Conservation (phyloP, 768 basidiomycete genomes). For the Tylopilus plumbeoviolaceoides region DNA sequence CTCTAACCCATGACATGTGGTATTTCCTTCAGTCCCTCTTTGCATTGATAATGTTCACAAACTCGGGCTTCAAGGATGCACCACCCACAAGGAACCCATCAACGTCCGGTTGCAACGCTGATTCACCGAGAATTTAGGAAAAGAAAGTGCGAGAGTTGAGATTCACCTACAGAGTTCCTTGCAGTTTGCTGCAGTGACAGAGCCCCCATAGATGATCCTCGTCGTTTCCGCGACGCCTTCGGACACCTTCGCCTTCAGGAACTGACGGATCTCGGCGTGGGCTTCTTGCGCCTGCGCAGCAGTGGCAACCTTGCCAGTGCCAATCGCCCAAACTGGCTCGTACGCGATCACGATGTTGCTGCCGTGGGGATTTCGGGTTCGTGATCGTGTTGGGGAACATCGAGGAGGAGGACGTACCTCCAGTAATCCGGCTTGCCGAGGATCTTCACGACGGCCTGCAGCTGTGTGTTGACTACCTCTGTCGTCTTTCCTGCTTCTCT, state of each 20-base stretch:
- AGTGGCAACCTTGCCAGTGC: constrained; percentile 94
- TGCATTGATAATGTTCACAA: constrained; percentile 85
- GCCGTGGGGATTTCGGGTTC: background rate
- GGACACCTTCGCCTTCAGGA: constrained; percentile 63
- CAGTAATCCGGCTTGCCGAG: constrained; percentile 61
- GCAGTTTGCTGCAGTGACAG: constrained; percentile 86
- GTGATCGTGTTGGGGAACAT: background rate
- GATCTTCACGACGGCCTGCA: constrained; percentile 66
- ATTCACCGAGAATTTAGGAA: background rate
- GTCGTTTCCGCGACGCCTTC: constrained; percentile 63
- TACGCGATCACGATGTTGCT: constrained; percentile 94
- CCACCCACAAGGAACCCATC: constrained; percentile 99
- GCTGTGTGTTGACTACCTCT: constrained; percentile 76
- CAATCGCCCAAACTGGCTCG: constrained; percentile 98
- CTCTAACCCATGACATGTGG: background rate
- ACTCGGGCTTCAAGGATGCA: constrained; percentile 97
- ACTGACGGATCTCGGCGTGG: constrained; percentile 78
- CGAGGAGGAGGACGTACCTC: constrained; percentile 51
- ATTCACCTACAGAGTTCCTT: constrained; percentile 73
- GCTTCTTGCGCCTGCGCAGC: constrained; percentile 90
- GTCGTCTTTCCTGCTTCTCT: constrained; percentile 77
- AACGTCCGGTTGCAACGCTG: constrained; percentile 76
- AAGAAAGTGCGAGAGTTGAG: background rate
- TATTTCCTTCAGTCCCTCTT: constrained; percentile 30
- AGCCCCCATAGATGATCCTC: constrained; percentile 94